Conservation (phyloP, 306 rosid genomes). For the Rosa persica region DNA sequence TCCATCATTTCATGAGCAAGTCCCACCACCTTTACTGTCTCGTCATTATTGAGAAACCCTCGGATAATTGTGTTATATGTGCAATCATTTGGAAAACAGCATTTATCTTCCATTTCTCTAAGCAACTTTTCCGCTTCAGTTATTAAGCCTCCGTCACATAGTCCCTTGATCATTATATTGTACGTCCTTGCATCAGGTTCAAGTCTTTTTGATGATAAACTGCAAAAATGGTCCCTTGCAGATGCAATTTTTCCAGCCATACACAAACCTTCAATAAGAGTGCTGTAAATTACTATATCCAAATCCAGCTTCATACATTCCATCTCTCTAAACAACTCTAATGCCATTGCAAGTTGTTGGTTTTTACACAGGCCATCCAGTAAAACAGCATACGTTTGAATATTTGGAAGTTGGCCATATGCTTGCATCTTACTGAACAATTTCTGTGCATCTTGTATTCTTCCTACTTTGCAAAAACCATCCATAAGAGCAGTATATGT, state of each 20-base stretch:
- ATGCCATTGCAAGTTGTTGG: neutral
- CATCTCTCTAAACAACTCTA: neutral
- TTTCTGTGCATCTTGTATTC: slow-evolving; percentile 24
- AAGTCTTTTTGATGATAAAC: too few species aligned
- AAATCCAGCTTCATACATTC: neutral
- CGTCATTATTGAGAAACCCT: too few species aligned
- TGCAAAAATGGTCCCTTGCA: neutral
- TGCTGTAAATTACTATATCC: neutral
- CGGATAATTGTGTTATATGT: too few species aligned
- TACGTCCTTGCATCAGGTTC: too few species aligned
- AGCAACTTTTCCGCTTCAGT: too few species aligned
- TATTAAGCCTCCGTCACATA: too few species aligned
- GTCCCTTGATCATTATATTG: too few species aligned
- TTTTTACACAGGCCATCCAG: slow-evolving; percentile 1
- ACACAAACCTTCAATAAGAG: neutral
- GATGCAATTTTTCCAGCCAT: neutral
- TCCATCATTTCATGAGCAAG: too few species aligned
- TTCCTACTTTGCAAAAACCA: neutral
- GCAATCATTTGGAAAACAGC: too few species aligned
- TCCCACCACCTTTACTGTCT: too few species aligned
- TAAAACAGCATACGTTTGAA: neutral
- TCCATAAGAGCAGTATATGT: slow-evolving; percentile 23
- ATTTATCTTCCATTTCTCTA: too few species aligned
- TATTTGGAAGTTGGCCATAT: neutral
- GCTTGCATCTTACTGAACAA: slow-evolving; percentile 13